Evolutionary conservation across 192 early-diverging fungal genomes (phyloP).

Genomic region (Backusella psychrophila): DNA sequence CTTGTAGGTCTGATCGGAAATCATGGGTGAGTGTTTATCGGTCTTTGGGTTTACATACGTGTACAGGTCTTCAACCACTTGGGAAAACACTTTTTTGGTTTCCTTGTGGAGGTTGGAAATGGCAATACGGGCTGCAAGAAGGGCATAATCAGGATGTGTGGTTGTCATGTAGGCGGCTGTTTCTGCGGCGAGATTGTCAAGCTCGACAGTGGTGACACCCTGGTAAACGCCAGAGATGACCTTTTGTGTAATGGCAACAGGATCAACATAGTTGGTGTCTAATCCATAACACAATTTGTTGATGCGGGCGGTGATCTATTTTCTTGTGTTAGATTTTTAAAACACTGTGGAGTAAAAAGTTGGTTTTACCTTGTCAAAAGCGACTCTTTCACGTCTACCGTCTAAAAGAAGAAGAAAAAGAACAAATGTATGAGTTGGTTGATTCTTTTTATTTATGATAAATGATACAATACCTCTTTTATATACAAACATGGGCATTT

Average conservation of each 20-base stretch:
- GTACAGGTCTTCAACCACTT: conserved; percentile 85
- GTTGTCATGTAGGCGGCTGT: conserved; percentile 90
- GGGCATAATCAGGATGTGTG: conserved; percentile 97
- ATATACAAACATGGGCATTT: conserved; percentile 37
- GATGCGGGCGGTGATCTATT: conserved; percentile 81
- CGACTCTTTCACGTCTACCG: conserved; percentile 88
- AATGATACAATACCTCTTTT: conserved; percentile 34
- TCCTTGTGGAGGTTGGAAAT: conserved; percentile 95
- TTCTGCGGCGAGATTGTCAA: conserved; percentile 90
- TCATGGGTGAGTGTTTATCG: conserved; percentile 84
- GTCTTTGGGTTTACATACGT: conserved; percentile 90
- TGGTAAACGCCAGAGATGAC: conserved; percentile 83
- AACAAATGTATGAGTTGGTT: too few relatives aligned
- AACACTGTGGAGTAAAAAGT: background rate
- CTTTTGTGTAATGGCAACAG: conserved; percentile 92
- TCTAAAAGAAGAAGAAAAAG: conserved; percentile 37
- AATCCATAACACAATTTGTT: conserved; percentile 97
- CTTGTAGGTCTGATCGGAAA: conserved; percentile 74
- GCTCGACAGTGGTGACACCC: conserved; percentile 82
- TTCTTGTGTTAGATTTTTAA: background rate
- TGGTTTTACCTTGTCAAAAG: conserved; percentile 87
- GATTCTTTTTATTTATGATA: too few relatives aligned
- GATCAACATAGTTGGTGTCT: conserved; percentile 94
- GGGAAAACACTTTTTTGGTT: conserved; percentile 81
- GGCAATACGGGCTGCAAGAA: conserved; percentile 96